Percentiles rank a stretch among this genome's conserved stretches.
Evolutionary conservation across 2,329 filamentous ascomycete species (phyloP).

Genomic region (Colletotrichum chrysophilum): DNA sequence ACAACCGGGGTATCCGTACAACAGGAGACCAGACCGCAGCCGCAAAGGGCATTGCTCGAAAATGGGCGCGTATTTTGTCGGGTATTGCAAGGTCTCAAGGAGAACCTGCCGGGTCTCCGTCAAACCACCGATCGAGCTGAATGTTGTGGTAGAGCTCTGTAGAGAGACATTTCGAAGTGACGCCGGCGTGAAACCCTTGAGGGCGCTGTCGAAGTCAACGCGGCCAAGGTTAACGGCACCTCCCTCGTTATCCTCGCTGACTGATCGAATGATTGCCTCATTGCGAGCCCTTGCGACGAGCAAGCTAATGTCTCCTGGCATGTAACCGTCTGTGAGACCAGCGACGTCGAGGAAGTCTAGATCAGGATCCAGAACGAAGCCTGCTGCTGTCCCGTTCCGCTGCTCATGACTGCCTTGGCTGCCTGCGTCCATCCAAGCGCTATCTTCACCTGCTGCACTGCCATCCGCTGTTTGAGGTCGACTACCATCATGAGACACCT

Average conservation of each 20-base stretch:
- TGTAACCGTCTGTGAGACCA: conserved; percentile 94
- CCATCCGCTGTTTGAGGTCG: conserved; percentile 64
- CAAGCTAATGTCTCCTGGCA: conserved; percentile 91
- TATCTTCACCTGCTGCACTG: conserved; percentile 55
- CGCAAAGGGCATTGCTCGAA: conserved; percentile 95
- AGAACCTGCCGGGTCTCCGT: conserved; percentile 87
- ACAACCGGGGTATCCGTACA: conserved; percentile 95
- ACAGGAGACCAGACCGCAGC: conserved; percentile 87
- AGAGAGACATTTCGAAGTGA: conserved; percentile 93
- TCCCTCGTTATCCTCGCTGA: conserved; percentile 57
- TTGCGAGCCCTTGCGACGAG: conserved; percentile 88
- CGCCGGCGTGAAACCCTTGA: conserved; percentile 93
- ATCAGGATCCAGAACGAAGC: conserved; percentile 75
- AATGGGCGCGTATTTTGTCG: conserved; percentile 96
- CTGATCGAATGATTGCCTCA: conserved; percentile 87
- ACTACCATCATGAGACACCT: conserved; percentile 47
- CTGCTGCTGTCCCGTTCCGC: conserved; percentile 47
- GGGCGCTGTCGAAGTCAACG: conserved; percentile 81
- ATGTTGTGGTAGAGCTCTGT: conserved; percentile 91
- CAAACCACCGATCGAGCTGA: conserved; percentile 89
- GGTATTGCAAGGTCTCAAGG: conserved; percentile 94
- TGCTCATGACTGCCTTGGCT: conserved; percentile 57
- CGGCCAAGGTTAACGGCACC: conserved; percentile 67
- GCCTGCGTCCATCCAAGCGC: conserved; percentile 78
- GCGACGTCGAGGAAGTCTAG: conserved; percentile 93